Base-by-base conservation (phyloP, 768 basidiomycete genomes). In the Russula lepida region DNA sequence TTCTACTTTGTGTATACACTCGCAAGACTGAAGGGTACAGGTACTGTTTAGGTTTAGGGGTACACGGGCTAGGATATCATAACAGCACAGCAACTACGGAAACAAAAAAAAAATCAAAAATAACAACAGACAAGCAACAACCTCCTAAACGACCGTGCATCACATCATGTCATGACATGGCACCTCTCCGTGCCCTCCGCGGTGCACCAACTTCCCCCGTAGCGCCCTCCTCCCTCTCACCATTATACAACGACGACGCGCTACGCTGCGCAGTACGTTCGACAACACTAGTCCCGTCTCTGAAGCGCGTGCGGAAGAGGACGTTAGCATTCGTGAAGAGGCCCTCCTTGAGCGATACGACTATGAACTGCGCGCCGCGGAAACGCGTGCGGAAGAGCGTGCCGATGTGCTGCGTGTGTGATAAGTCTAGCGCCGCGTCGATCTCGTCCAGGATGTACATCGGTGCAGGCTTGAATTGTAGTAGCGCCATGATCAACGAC, bases 391-490 rank as follows among this genome's bases (percentile, higher is more conserved):
- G 83, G 84, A 99, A 98, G n/a, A 98, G 83, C 66, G 93, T 92
- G 32, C 95, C 97, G 62, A 99, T 98, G 73, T 99, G 92, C 69
- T 98, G 94, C 1, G 92, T 95, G 67, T 95, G 93, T 30, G 92
- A 95, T 13, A 98, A 77, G 74, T 99, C 97, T 28, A 98, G 81
- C 8, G 95, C 95, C 0, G 97, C 95, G 72, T 98, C 97, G 64
- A 99, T 95, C 74, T 99, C 97, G 74, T 99, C 97, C 9, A 99
- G 82, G 70, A 99, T 99, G 73, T 98, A 98, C 92, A 98, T 94
- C 2, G 94, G 95, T 17, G 95, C 95, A 8, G 95, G 95, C 70
- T 98, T 98, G 81, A 98, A 98, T 71, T 98, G 94, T n/a, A 98
- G 84, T 19, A 99, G 83, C 0, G 97, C 89, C 94, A 99, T 95